Conservation (phyloP, 2,329 filamentous ascomycete genomes). For the Fusarium aywerte region DNA sequence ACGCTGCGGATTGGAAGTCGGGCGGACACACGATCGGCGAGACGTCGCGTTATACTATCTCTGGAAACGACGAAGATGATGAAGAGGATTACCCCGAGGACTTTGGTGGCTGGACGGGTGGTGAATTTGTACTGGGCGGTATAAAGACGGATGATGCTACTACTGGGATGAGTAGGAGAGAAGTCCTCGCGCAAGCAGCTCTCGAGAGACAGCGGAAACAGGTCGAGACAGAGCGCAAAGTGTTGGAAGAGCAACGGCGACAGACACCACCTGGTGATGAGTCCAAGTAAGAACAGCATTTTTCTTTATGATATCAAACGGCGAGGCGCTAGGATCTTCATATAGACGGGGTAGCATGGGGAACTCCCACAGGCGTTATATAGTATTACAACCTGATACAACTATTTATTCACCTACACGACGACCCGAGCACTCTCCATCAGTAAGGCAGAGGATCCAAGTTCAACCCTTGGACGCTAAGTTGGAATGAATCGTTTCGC, state of each 20-base stretch:
- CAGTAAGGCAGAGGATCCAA: slow-evolving; percentile 67
- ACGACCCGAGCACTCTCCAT: slow-evolving; percentile 1
- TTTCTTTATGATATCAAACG: background rate
- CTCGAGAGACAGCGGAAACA: slow-evolving; percentile 52
- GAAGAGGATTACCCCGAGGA: slow-evolving; percentile 63
- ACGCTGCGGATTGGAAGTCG: slow-evolving; percentile 78
- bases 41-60: slow-evolving; percentile 68
- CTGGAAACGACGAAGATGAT: slow-evolving; percentile 60
- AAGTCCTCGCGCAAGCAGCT: slow-evolving; percentile 72
- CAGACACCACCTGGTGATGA: slow-evolving; percentile 37
- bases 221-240: slow-evolving; percentile 48
- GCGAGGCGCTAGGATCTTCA: slow-evolving; percentile 26
- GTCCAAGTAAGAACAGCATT: slow-evolving; percentile 31
- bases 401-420: slow-evolving; percentile 1
- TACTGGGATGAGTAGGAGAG: slow-evolving; percentile 71
- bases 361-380: slow-evolving; percentile 9
- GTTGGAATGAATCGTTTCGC: slow-evolving; percentile 72
- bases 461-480: slow-evolving; percentile 68
- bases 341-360: slow-evolving; percentile 13
- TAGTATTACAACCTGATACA: slow-evolving; percentile 31
- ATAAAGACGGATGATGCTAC: slow-evolving; percentile 57
- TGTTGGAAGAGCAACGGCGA: slow-evolving; percentile 47
- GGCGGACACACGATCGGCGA: slow-evolving; percentile 75
- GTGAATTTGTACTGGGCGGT: slow-evolving; percentile 78
- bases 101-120: slow-evolving; percentile 80